phyloP scores from a whole-genome alignment of 495 filamentous ascomycete species.

The Penicillium malachiteum region DNA sequence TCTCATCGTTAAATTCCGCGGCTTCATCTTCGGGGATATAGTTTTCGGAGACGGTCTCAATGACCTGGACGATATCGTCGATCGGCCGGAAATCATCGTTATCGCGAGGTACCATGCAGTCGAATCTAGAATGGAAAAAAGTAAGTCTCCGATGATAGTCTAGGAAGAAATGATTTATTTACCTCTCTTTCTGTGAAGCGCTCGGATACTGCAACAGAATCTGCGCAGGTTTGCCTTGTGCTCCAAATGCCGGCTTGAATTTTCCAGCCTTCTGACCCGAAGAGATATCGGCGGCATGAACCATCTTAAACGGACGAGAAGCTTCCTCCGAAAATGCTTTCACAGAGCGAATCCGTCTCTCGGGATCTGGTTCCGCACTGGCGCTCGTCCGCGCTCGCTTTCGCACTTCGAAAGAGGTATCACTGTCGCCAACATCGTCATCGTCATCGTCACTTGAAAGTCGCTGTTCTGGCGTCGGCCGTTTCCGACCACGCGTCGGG shows the following conservation, averaged over 20 bases:
- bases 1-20: slow-evolving; percentile 67
- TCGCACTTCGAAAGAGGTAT: slow-evolving; percentile 44
- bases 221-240: slow-evolving; percentile 48
- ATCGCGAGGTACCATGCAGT: slow-evolving; percentile 73
- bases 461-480: slow-evolving; percentile 46
- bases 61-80: slow-evolving; percentile 77
- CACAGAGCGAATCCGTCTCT: slow-evolving; percentile 58
- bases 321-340: slow-evolving; percentile 60
- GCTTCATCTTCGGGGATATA: slow-evolving; percentile 70
- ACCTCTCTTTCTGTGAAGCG: slow-evolving; percentile 65
- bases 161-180: slow-evolving; percentile 17
- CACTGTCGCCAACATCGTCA: slow-evolving; percentile 48
- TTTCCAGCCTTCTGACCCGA: slow-evolving; percentile 45
- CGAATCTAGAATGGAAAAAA: slow-evolving; percentile 53
- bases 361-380: slow-evolving; percentile 52
- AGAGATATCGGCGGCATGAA: slow-evolving; percentile 70
- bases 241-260: slow-evolving; percentile 47
- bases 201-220: slow-evolving; percentile 73
- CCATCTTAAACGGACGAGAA: slow-evolving; percentile 49
- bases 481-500: slow-evolving; percentile 41
- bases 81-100: slow-evolving; percentile 78
- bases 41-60: slow-evolving; percentile 67
- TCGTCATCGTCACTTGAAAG: slow-evolving; percentile 41
- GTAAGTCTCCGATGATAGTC: background rate
- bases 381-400: slow-evolving; percentile 47